Evolutionary conservation across 23 red algal genomes (phyloP).

Genomic region (Gracilaria caudata): DNA sequence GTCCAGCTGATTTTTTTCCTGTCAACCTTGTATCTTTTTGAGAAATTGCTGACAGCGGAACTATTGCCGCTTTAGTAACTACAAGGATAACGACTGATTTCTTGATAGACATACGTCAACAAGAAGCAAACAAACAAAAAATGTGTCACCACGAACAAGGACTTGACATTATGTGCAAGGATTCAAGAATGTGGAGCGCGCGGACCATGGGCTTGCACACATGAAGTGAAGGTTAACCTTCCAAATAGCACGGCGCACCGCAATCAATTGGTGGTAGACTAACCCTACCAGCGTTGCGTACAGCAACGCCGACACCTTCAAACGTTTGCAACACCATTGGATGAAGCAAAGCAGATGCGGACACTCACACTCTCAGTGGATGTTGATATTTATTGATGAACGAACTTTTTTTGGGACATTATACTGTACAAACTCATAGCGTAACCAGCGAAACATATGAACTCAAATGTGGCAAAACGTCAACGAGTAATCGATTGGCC

Average conservation of each 20-base stretch:
- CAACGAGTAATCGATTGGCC: constrained; percentile 38
- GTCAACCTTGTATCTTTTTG: too few relatives aligned
- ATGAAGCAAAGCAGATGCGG: constrained; percentile 3
- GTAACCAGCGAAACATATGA: not conserved
- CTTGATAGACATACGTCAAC: too few relatives aligned
- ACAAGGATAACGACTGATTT: too few relatives aligned
- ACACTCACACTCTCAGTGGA: not conserved
- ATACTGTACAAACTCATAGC: not conserved
- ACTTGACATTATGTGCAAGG: too few relatives aligned
- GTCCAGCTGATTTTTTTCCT: too few relatives aligned
- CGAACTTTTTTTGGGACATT: not conserved
- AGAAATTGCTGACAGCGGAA: too few relatives aligned
- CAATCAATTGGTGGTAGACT: too few relatives aligned
- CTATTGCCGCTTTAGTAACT: too few relatives aligned
- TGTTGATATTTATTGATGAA: not conserved
- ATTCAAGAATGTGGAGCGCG: too few relatives aligned
- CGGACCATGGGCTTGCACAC: too few relatives aligned
- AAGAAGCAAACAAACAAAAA: too few relatives aligned
- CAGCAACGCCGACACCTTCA: not conserved
- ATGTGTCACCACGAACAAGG: too few relatives aligned
- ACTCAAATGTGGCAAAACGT: not conserved
- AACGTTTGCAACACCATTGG: not conserved
- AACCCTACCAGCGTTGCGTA: not conserved
- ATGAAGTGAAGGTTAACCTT: not conserved
- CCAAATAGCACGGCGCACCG: not conserved